phyloP scores from a whole-genome alignment of 1,284 basidiomycete species.

The Ceratobasidium sp. region DNA sequence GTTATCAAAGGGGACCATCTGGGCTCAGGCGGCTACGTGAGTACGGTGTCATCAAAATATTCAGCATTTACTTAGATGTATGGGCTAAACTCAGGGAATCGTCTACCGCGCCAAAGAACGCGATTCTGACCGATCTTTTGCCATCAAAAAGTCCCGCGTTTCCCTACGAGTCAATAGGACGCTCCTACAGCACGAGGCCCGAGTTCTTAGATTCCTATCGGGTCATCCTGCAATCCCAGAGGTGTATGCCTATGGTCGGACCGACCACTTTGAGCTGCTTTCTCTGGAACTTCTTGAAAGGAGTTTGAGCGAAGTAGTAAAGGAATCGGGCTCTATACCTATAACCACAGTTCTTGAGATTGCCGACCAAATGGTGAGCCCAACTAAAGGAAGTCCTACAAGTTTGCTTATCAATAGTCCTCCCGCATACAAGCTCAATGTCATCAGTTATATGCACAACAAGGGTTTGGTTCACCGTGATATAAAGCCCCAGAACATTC shows the following conservation, averaged over 20 bases:
- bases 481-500: conserved; percentile 67
- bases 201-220: conserved; percentile 40
- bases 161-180: conserved; percentile 38
- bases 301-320: not conserved
- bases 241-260: conserved; percentile 35
- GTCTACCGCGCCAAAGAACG: not conserved
- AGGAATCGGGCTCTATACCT: not conserved
- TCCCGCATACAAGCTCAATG: not conserved
- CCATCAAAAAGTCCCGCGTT: conserved; percentile 39
- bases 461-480: conserved; percentile 68
- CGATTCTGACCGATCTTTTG: not conserved
- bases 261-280: conserved; percentile 43
- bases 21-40: not conserved
- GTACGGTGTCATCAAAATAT: not conserved
- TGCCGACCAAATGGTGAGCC: not conserved
- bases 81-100: not conserved
- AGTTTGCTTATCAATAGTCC: not conserved
- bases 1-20: not conserved
- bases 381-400: not conserved
- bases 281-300: conserved; percentile 37
- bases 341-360: not conserved
- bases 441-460: conserved; percentile 60
- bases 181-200: conserved; percentile 39
- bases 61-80: not conserved
- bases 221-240: conserved; percentile 43